Conservation (phyloP, 2,329 filamentous ascomycete species). For the Fusarium anthophilum region DNA sequence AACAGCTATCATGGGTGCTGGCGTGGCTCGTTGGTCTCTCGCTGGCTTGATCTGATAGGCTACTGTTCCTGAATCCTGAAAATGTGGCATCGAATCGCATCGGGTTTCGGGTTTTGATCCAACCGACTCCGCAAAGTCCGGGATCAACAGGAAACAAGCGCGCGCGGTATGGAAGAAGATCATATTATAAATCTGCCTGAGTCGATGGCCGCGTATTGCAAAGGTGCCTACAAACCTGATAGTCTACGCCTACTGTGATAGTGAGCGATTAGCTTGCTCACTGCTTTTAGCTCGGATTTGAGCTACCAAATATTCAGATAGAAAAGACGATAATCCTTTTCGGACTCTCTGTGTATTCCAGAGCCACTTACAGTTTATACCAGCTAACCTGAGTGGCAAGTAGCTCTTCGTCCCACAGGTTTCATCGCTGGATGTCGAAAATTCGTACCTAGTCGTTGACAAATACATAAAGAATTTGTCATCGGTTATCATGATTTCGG, state of each 20-base stretch:
- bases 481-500: not conserved
- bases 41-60: constrained; percentile 12
- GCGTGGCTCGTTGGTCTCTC: constrained; percentile 14
- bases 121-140: constrained; percentile 30
- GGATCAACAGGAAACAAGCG: constrained; percentile 3
- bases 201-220: not conserved
- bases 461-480: not conserved
- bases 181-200: constrained; percentile 8
- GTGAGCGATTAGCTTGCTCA: constrained; percentile 2
- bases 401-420: not conserved
- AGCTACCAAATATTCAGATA: not conserved
- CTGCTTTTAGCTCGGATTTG: not conserved
- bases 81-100: constrained; percentile 5
- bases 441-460: not conserved
- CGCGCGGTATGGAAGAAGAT: constrained; percentile 1
- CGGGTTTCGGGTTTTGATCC: constrained; percentile 15
- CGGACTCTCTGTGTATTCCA: not conserved
- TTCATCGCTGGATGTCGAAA: not conserved
- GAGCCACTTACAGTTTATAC: not conserved
- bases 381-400: not conserved
- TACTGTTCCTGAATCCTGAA: not conserved
- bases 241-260: not conserved
- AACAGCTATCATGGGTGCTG: constrained; percentile 19
- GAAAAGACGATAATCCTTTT: not conserved
- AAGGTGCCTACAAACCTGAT: not conserved